These are phyloP conservation scores for Blastomyces gilchristii DNA, from an alignment of 2,329 filamentous ascomycete species.

Conservation along the genomic window DNA sequence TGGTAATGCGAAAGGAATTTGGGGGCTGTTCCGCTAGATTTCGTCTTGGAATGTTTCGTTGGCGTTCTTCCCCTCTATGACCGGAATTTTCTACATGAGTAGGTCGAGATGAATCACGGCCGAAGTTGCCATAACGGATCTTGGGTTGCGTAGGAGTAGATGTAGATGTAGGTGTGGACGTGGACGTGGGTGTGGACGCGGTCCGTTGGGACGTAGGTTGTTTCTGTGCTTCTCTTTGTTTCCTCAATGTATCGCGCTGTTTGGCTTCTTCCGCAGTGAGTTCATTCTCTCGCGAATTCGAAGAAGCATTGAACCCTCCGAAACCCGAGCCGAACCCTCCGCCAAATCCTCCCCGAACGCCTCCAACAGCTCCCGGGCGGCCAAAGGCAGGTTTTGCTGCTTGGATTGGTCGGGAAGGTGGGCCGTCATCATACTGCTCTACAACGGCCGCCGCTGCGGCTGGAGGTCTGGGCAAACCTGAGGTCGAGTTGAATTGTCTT, in stretches of 20 bases:
- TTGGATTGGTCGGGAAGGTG: background rate
- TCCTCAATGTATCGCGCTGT: slow-evolving; percentile 10
- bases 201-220: background rate
- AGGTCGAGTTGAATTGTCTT: slow-evolving; percentile 6
- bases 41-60: slow-evolving; percentile 8
- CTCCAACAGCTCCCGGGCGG: background rate
- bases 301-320: background rate
- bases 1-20: background rate
- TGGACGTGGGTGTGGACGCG: background rate
- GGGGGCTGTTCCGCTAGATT: background rate
- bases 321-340: slow-evolving; percentile 5
- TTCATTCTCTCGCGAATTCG: background rate
- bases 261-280: slow-evolving; percentile 18
- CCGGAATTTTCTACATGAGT: slow-evolving; percentile 3
- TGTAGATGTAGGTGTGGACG: background rate
- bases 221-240: background rate
- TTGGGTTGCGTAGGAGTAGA: background rate
- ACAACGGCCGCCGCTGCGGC: background rate
- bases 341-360: background rate
- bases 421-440: slow-evolving; percentile 1
- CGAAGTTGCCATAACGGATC: background rate
- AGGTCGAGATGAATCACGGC: background rate
- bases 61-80: slow-evolving; percentile 16
- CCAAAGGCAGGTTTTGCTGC: background rate
- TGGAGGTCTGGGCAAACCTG: slow-evolving; percentile 1